phyloP scores from a whole-genome alignment of 805 yeast species.

The Pichia rugopelliculosa region DNA sequence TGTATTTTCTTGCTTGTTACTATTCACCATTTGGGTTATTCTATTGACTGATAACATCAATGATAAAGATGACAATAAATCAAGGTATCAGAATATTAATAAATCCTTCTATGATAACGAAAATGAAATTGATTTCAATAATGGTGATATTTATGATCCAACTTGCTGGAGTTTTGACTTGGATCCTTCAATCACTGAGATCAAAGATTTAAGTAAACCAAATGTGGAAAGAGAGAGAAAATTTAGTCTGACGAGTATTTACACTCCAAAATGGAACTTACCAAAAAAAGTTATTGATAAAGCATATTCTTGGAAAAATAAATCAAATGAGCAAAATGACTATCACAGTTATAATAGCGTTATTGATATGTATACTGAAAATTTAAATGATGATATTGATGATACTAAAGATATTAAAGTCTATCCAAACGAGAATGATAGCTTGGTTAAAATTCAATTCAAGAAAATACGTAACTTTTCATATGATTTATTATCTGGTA shows the following conservation, averaged over 20 bases:
- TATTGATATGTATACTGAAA: background rate
- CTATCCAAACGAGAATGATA: background rate
- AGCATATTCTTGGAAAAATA: slow-evolving; percentile 1
- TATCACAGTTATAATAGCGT: background rate
- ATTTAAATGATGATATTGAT: background rate
- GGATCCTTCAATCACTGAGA: background rate
- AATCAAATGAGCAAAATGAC: background rate
- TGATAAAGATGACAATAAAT: background rate
- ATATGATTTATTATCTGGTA: background rate
- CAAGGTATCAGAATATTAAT: background rate
- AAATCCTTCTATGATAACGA: background rate
- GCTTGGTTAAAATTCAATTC: background rate
- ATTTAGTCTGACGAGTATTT: background rate
- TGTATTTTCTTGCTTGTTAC: background rate
- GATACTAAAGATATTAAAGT: background rate
- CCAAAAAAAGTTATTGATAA: background rate
- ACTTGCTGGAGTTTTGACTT: background rate
- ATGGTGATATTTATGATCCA: background rate
- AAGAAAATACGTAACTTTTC: background rate
- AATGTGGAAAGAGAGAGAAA: background rate
- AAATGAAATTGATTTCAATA: background rate
- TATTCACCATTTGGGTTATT: background rate
- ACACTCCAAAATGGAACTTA: background rate
- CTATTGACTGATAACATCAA: background rate
- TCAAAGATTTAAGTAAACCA: background rate